phyloP scores from a whole-genome alignment of 169 alveolate genomes.

The Plasmodium reichenowi region DNA sequence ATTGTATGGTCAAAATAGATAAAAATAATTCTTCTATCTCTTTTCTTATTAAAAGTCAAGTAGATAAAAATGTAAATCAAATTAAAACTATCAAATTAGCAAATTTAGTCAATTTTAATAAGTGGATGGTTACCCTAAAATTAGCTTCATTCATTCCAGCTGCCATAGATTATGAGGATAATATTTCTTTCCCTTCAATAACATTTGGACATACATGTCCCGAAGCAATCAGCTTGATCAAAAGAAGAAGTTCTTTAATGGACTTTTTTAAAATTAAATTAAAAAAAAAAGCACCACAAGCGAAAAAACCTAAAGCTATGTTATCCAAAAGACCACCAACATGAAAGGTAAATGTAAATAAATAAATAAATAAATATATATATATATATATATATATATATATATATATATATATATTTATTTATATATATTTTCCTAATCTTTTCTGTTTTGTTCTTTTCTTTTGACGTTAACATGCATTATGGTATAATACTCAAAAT shows the following conservation, averaged over 20 bases:
- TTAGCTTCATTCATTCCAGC: slow-evolving; percentile 82
- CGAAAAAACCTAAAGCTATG: neutral
- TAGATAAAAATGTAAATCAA: slow-evolving; percentile 11
- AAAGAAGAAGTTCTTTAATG: slow-evolving; percentile 21
- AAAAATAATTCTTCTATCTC: slow-evolving; percentile 68
- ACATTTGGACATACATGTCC: slow-evolving; percentile 84
- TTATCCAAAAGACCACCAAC: too few relatives aligned
- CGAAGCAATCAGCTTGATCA: slow-evolving; percentile 78
- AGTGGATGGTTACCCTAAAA: slow-evolving; percentile 83
- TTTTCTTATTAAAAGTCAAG: slow-evolving; percentile 47
- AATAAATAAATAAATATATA: too few relatives aligned
- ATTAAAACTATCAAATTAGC: slow-evolving; percentile 40
- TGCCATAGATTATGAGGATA: slow-evolving; percentile 46
- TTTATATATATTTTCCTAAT: too few relatives aligned
- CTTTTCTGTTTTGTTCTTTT: too few relatives aligned
- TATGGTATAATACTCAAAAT: too few relatives aligned
- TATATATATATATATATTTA: too few relatives aligned
- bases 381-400: too few relatives aligned
- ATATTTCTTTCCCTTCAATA: slow-evolving; percentile 80
- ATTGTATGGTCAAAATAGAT: slow-evolving; percentile 69
- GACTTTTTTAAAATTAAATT: slow-evolving; percentile 22
- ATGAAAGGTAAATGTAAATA: too few relatives aligned
- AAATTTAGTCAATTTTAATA: slow-evolving; percentile 71
- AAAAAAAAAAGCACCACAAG: slow-evolving; percentile 7
- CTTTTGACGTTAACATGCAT: too few relatives aligned